Base-by-base conservation (phyloP, 805 yeast species). In the Candida xiaguanensis region DNA sequence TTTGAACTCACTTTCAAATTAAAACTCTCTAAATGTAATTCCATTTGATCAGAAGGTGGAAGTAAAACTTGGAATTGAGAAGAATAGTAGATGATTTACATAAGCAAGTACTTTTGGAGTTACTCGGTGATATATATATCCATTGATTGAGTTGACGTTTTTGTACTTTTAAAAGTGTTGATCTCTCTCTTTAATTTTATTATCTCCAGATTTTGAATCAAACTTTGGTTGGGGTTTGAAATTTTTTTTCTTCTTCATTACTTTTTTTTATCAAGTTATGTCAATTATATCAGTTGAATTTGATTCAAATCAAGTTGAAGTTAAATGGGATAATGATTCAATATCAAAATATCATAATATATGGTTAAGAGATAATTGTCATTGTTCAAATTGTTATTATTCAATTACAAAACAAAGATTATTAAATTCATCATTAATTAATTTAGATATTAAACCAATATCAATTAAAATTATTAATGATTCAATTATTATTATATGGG, bases 321-420 rank as follows among this genome's bases (percentile, higher is more conserved):
- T 43, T 6, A 20, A 38, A 26, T 45, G 46, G 46, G 26, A 32
- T 2, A 31, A 40, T 8, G 36, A 27, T 14, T 8, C 15, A 11
- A 15, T 22, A 2, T 44, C 56, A n/a, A 48, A 37, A 17, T 59
- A 41, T 42, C 78, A 77, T 51, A 54, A 72, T 52, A 67, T 81
- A 33, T 81, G 86, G 86, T 63, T 81, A 14, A 63, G 87, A 34
- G 87, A 81, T 55, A 70, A 74, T 48, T 81, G 87, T 48, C 82
- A 72, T 44, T 80, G 85, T 46, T 56, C 60, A 8, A 46, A 64
- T 20, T 79, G 85, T 55, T 78, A 67, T 56, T 79, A 73, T 51
- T 58, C 69, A 3, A 51, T 59, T 34, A 81, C 87, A 24, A 77
- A 74, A 49, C 87, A 81, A 56, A 59, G 86, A 36, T 58, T 80